phyloP scores from a whole-genome alignment of 306 rosid species.

The Sophora flavescens region DNA sequence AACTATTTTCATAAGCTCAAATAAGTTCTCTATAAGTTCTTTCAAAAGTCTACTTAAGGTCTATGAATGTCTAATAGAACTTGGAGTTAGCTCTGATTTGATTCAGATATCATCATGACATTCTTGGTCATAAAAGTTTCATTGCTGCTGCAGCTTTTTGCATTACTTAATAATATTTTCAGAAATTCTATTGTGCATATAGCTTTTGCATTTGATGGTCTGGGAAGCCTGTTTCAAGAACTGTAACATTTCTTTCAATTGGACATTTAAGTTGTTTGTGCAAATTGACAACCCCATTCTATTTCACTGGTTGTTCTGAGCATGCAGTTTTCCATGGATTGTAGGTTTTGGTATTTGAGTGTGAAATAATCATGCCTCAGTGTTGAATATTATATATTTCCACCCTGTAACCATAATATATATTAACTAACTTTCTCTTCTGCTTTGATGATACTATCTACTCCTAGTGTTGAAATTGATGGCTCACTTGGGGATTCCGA shows the following conservation, averaged over 20 bases:
- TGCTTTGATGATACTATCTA: conserved; percentile 42
- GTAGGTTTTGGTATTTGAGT: conserved; percentile 12
- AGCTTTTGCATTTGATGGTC: conserved; percentile 7
- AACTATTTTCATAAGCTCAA: no score
- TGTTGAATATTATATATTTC: background rate
- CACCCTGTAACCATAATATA: background rate
- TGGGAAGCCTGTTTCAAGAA: conserved; percentile 14
- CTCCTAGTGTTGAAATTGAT: conserved; percentile 73
- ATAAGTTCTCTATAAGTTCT: no score
- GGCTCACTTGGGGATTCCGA: conserved; percentile 80
- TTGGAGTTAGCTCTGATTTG: conserved; percentile 11
- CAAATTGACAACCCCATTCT: background rate
- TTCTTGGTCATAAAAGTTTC: background rate
- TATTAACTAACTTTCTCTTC: conserved; percentile 41
- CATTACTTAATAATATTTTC: conserved; percentile 18
- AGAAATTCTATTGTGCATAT: background rate
- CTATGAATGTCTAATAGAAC: background rate
- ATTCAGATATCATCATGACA: background rate
- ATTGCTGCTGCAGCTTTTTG: conserved; percentile 4
- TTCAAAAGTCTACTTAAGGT: no score
- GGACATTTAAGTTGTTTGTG: background rate
- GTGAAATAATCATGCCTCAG: background rate
- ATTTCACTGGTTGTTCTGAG: conserved; percentile 1
- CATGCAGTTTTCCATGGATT: background rate
- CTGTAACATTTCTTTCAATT: background rate